Evolutionary conservation across 2,329 filamentous ascomycete species (phyloP).

Genomic region (Phaeoacremonium minimum): DNA sequence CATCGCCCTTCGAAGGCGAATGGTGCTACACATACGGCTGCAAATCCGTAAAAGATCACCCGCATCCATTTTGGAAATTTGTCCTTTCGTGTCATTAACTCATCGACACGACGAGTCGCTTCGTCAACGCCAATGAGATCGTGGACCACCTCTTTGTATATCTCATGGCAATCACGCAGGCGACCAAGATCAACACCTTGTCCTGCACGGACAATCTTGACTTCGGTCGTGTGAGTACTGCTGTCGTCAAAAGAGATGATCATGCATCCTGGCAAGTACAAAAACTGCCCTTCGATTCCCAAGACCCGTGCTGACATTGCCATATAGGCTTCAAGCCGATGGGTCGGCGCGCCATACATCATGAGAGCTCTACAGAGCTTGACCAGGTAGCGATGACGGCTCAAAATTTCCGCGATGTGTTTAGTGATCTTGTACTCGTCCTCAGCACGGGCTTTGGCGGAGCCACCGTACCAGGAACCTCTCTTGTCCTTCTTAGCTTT

Average conservation of each 20-base stretch:
- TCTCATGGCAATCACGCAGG: slow-evolving; percentile 68
- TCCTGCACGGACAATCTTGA: slow-evolving; percentile 65
- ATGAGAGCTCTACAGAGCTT: slow-evolving; percentile 84
- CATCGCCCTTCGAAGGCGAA: slow-evolving; percentile 75
- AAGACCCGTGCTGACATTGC: slow-evolving; percentile 84
- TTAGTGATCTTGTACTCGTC: slow-evolving; percentile 46
- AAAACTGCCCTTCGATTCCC: slow-evolving; percentile 82
- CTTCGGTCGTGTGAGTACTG: slow-evolving; percentile 71
- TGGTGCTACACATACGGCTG: slow-evolving; percentile 70
- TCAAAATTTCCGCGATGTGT: slow-evolving; percentile 65
- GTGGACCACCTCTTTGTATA: slow-evolving; percentile 81
- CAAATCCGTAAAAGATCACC: slow-evolving; percentile 69
- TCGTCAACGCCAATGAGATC: slow-evolving; percentile 71
- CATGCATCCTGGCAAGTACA: slow-evolving; percentile 92
- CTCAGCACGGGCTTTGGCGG: no score
- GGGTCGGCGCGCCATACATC: slow-evolving; percentile 85
- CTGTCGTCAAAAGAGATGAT: slow-evolving; percentile 84
- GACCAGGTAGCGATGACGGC: slow-evolving; percentile 76
- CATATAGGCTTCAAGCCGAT: slow-evolving; percentile 89
- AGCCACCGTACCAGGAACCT: no score
- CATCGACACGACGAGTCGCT: slow-evolving; percentile 58
- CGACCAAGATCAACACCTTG: slow-evolving; percentile 73
- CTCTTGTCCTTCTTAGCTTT: slow-evolving; percentile 26
- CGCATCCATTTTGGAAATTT: slow-evolving; percentile 48
- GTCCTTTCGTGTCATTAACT: slow-evolving; percentile 38